Conservation (phyloP, 108 stramenopile genomes). For the Nitzschia palea region DNA sequence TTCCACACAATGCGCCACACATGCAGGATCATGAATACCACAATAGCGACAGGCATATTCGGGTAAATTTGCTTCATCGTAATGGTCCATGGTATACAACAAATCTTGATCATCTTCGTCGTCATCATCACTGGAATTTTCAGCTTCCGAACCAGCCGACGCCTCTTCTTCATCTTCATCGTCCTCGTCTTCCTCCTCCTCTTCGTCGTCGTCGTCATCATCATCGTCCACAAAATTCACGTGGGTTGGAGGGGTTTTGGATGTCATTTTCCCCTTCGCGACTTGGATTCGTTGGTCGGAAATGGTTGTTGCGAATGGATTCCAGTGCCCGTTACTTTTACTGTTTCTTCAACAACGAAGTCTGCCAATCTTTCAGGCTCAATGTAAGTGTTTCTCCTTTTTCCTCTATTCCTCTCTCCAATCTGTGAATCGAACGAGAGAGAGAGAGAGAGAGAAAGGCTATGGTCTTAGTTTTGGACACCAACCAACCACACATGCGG, state of each 20-base stretch:
- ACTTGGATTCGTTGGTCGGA: no score
- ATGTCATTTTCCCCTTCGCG: no score
- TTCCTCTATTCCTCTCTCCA: no score
- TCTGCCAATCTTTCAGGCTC: no score
- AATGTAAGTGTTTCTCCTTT: no score
- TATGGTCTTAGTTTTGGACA: no score
- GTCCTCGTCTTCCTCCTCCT: slow-evolving; percentile 13
- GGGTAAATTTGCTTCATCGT: slow-evolving; percentile 77
- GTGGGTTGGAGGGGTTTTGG: not conserved
- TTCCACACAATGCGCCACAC: slow-evolving; percentile 94
- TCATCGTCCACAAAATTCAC: slow-evolving; percentile 1
- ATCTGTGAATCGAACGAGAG: no score
- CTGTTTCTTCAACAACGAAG: no score
- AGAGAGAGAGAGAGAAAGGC: no score
- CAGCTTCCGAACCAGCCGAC: slow-evolving; percentile 44
- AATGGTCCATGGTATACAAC: slow-evolving; percentile 60
- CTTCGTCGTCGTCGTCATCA: not conserved
- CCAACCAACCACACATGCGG: no score
- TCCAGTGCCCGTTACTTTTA: no score
- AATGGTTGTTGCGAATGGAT: no score
- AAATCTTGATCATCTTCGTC: slow-evolving; percentile 59
- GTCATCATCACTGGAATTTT: slow-evolving; percentile 44
- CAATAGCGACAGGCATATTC: slow-evolving; percentile 95
- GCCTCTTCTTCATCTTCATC: slow-evolving; percentile 40
- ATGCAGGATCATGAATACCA: slow-evolving; percentile 93